Evolutionary conservation across 129 eudicot genomes (phyloP).

Genomic region (Flaveria brownii): DNA sequence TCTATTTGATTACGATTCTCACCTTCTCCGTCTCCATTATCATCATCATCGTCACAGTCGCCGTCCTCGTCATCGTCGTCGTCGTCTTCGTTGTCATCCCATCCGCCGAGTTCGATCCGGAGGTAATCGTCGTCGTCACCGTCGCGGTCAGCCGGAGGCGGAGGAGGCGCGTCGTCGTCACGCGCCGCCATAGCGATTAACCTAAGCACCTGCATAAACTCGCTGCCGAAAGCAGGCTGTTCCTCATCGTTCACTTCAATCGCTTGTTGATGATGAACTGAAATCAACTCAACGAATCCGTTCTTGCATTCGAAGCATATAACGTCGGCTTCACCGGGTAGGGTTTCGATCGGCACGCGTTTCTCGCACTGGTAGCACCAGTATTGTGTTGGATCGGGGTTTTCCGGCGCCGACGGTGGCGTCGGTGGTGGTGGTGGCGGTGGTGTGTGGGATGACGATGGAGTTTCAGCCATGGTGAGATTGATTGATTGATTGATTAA

Average conservation of each 20-base stretch:
- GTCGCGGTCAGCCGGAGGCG: slow-evolving; percentile 50
- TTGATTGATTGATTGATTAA: neutral
- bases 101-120: slow-evolving; percentile 73
- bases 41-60: slow-evolving; percentile 25
- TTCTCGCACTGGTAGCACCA: slow-evolving; percentile 92
- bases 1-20: slow-evolving; percentile 23
- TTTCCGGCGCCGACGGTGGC: slow-evolving; percentile 5
- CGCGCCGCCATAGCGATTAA: slow-evolving; percentile 73
- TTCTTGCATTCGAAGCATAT: slow-evolving; percentile 71
- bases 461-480: slow-evolving; percentile 23
- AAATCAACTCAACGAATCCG: slow-evolving; percentile 76
- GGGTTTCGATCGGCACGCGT: slow-evolving; percentile 75
- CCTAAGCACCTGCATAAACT: slow-evolving; percentile 69
- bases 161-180: slow-evolving; percentile 68
- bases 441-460: slow-evolving; percentile 28
- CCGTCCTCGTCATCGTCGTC: slow-evolving; percentile 37
- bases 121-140: slow-evolving; percentile 51
- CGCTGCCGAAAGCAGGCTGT: slow-evolving; percentile 46
- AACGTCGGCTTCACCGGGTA: slow-evolving; percentile 57
- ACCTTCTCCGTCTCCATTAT: slow-evolving; percentile 23
- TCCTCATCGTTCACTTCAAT: slow-evolving; percentile 36
- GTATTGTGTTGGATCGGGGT: slow-evolving; percentile 39
- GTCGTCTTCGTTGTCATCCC: slow-evolving; percentile 53
- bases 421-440: slow-evolving; percentile 28
- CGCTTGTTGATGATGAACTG: slow-evolving; percentile 31